phyloP scores from a whole-genome alignment of 257 asterid species.

The Plantago elongata region DNA sequence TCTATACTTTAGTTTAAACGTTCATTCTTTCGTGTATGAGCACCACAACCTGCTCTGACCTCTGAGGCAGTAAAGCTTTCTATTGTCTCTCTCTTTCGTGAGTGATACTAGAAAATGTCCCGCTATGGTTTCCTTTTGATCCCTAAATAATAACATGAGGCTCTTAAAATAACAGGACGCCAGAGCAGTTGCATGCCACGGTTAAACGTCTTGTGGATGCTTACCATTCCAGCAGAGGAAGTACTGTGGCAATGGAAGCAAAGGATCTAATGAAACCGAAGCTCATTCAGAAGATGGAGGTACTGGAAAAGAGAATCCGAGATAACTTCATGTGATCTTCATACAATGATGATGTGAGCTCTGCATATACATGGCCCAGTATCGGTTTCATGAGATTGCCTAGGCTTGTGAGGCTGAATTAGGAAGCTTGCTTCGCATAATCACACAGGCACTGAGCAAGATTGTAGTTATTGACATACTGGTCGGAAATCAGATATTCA shows the following conservation, averaged over 20 bases:
- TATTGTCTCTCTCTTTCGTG: background rate
- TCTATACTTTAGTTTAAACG: slow-evolving; percentile 1
- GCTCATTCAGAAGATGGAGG: slow-evolving; percentile 60
- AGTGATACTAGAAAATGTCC: background rate
- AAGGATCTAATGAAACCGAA: slow-evolving; percentile 80
- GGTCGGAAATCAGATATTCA: too few relatives aligned
- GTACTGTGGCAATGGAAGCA: slow-evolving; percentile 70
- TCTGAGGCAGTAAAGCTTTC: background rate
- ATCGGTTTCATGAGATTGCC: background rate
- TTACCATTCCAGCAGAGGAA: slow-evolving; percentile 72
- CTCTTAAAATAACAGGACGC: slow-evolving; percentile 53
- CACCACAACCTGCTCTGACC: background rate
- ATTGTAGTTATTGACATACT: too few relatives aligned
- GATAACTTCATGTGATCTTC: slow-evolving; percentile 71
- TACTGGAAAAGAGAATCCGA: slow-evolving; percentile 51
- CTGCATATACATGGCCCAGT: background rate
- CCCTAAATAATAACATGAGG: background rate
- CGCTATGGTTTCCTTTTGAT: background rate
- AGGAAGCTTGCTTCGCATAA: background rate
- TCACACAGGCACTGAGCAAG: too few relatives aligned
- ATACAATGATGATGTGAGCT: background rate
- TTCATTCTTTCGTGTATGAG: background rate
- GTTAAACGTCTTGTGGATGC: slow-evolving; percentile 67
- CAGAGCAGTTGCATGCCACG: slow-evolving; percentile 61
- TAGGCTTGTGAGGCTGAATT: background rate